These are phyloP conservation scores for Gynostemma pentaphyllum DNA, from an alignment of 306 rosid genomes.

Conservation along the genomic window DNA sequence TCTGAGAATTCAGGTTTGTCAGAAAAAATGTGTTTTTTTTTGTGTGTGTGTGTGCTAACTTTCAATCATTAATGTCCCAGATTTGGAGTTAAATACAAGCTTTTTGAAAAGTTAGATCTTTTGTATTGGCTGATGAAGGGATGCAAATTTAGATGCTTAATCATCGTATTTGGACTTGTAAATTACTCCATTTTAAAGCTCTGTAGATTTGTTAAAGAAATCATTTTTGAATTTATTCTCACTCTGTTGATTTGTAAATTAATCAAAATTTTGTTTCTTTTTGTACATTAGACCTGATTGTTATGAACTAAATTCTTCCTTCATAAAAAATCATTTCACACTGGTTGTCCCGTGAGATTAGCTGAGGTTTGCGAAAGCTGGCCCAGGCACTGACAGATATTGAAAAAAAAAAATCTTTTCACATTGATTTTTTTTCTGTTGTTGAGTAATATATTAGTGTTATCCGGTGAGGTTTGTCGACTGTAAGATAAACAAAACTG, in stretches of 20 bases:
- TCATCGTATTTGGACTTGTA: no score
- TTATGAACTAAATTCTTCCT: not conserved
- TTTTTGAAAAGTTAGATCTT: not conserved
- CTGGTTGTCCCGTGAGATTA: no score
- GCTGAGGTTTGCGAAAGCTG: no score
- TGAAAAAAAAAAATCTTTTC: not conserved
- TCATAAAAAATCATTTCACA: not conserved
- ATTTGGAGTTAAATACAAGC: not conserved
- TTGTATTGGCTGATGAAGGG: not conserved
- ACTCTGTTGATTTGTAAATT: no score
- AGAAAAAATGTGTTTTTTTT: no score
- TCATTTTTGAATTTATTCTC: no score
- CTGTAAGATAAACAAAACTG: not conserved
- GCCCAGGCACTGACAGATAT: no score
- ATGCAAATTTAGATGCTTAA: no score
- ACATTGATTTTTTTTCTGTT: not conserved
- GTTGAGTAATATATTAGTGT: not conserved
- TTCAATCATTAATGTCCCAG: not conserved
- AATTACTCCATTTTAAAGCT: no score
- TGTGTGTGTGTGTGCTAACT: not conserved
- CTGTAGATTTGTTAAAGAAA: no score
- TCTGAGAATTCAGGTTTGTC: slow-evolving; percentile 13
- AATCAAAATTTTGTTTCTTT: not conserved
- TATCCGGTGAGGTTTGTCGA: not conserved
- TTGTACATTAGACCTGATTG: not conserved